Base-by-base conservation (phyloP, 2,329 filamentous ascomycete genomes). In the Ceratocystis ficicola region DNA sequence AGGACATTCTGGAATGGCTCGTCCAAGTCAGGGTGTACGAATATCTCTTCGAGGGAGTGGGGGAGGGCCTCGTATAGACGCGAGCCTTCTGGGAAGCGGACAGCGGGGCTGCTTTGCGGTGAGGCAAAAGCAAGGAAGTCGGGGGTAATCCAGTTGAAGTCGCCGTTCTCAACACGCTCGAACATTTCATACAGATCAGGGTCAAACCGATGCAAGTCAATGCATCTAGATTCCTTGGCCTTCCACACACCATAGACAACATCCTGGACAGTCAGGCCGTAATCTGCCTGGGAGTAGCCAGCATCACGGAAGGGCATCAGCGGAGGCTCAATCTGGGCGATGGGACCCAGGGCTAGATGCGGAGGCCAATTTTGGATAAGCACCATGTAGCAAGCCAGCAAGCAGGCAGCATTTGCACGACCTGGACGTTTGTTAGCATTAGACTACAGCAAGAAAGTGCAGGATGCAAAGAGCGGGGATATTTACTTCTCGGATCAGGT, bases 71-170 rank as follows among this genome's bases (percentile, higher is more conserved):
- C 81, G 76, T 86, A 96, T 69, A 87, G 79, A 15, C 91, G 86
- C 5, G 90, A 89, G 50, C 83, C 84, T 66, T 85, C 81, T 7
- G 86, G 81, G 66, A 96, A 86, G 69, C 87, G 86, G 66, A 85
- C 82, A 12, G 88, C 83, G 4, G 91, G 89, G 66, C 84, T 81
- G 72, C 92, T 87, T 75, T 97, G 91, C 10, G 94, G 94, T 22
- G 93, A 97, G 57, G 94, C 94, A 74, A 99, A 97, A 25, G 94
- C 94, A 63, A 99, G 83, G 78, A 99, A 99, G 73, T 92, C 81
- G 7, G 93, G 92, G 5, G 92, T 95, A 67, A 99, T 84, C 94
- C 94, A 99, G 83, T 99, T 99, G 87, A 99, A 99, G 77, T 99
- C 94, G 69, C 94, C 94, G 80, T 96, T 91, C 74, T 99, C 94